Evolutionary conservation across 1,284 basidiomycete species (phyloP), one percentile per base, ranked within the genome.

Genomic region (Cyathus olla): DNA sequence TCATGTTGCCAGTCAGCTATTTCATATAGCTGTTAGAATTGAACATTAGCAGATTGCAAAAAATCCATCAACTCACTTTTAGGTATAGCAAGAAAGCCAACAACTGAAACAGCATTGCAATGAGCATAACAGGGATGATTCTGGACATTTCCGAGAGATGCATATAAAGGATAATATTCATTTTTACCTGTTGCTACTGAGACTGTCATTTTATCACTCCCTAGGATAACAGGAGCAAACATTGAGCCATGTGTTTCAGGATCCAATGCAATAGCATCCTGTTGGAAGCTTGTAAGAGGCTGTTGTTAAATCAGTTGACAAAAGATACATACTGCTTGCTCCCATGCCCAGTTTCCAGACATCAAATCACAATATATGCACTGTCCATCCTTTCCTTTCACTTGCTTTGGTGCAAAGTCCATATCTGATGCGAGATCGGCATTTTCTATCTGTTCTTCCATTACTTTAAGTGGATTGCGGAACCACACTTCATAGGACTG

Each of bases 171-270:
- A 24, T 72, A 67, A 31, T 66, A 69, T 31, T 69, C 63, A 6
- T 65, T 61, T 17, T 74, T 61, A 0, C 73, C 62, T 1, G 72
- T 74, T 6, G 49, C 65, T 3, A 72, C 64, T 4, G 69, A 73
- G 4, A 74, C 64, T 13, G 76, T 78, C 0, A 72, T 81, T 59
- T 81, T 81, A 63, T 81, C 71, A 39, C 75, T 76, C 1, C 77
- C 74, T 0, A 77, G 61, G 17, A 82, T 75, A 15, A 78, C 59
- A 0, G 76, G 75, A 21, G 72, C 64, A 47, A 77, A 75, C 8
- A 63, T 71, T 1, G 74, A 59, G 6, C 76, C 76, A 57, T 69
- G 61, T 8, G 57, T 68, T 0, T 39, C 11, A 13, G 42, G 31
- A 35, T 76, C 69, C 15, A 61, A 11, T 3, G 67, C 64, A 51